Percentiles rank a stretch among this genome's conserved stretches.
These are phyloP conservation scores for Aspergillus alliaceus DNA, from an alignment of 2,329 filamentous ascomycete species.

Conservation along the genomic window DNA sequence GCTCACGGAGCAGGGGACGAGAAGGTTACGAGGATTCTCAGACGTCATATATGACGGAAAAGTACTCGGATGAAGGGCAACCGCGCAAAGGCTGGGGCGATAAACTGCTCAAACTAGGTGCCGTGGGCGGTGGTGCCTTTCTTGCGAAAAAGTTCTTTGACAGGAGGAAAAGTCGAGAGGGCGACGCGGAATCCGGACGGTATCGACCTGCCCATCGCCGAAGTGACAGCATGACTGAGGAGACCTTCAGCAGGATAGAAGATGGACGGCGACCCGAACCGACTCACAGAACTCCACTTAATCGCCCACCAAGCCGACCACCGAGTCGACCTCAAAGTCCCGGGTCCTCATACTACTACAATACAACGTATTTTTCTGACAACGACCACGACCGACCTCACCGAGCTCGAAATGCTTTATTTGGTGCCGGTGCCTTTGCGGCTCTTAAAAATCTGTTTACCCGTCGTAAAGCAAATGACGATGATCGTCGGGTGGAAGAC, in stretches of 20 bases:
- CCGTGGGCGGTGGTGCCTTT: conserved; percentile 62
- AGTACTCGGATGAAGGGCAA: conserved; percentile 57
- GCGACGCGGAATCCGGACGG: conserved; percentile 53
- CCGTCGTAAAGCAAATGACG: conserved; percentile 56
- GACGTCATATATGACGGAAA: conserved; percentile 60
- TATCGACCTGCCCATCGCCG: conserved; percentile 54
- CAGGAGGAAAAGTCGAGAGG: conserved; percentile 54
- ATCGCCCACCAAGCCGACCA: conserved; percentile 35
- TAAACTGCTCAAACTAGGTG: conserved; percentile 61
- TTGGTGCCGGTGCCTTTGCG: conserved; percentile 69
- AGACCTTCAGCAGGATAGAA: conserved; percentile 47
- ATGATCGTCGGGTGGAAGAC: conserved; percentile 60
- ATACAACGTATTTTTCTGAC: conserved; percentile 40
- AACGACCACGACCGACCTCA: conserved; percentile 48
- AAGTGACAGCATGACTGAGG: conserved; percentile 43
- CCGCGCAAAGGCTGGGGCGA: conserved; percentile 59
- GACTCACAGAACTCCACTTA: conserved; percentile 29
- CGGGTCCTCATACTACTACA: conserved; percentile 39
- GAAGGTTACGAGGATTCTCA: conserved; percentile 50
- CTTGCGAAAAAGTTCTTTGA: conserved; percentile 61
- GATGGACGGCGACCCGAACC: conserved; percentile 55
- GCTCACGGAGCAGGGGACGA: conserved; percentile 45
- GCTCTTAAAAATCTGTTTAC: conserved; percentile 59
- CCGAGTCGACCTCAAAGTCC: conserved; percentile 37
- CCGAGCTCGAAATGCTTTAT: conserved; percentile 58